These are phyloP conservation scores for Thielaviopsis euricoi DNA, from an alignment of 2,329 filamentous ascomycete species.

Conservation along the genomic window DNA sequence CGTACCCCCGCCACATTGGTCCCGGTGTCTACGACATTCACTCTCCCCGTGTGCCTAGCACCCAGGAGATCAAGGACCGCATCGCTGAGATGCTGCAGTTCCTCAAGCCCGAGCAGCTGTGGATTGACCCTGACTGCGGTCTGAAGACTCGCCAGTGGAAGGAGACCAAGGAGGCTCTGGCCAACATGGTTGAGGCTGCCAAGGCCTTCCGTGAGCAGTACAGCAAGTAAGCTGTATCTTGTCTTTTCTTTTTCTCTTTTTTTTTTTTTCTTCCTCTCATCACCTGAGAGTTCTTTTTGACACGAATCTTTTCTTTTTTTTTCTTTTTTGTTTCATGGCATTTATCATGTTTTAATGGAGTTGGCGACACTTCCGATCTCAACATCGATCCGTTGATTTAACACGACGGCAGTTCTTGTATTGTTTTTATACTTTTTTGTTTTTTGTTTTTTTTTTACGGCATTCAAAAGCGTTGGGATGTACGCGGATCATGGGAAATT, in stretches of 20 bases:
- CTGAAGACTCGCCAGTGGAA: slow-evolving; percentile 98
- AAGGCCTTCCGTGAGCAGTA: slow-evolving; percentile 92
- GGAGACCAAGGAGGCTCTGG: slow-evolving; percentile 91
- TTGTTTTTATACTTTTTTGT: slow-evolving; percentile 11
- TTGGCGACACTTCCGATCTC: slow-evolving; percentile 31
- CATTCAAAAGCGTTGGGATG: slow-evolving; percentile 11
- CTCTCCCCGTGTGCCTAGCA: slow-evolving; percentile 88
- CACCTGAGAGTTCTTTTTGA: slow-evolving; percentile 2
- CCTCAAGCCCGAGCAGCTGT: slow-evolving; percentile 96
- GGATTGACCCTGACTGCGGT: slow-evolving; percentile 99
- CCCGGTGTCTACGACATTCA: slow-evolving; percentile 99
- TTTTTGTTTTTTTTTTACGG: slow-evolving; percentile 10
- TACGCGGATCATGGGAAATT: slow-evolving; percentile 13
- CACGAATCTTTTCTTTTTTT: slow-evolving; percentile 8
- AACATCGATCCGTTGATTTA: slow-evolving; percentile 28
- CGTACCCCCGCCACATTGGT: slow-evolving; percentile 94
- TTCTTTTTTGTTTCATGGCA: slow-evolving; percentile 16
- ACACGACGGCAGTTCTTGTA: slow-evolving; percentile 11
- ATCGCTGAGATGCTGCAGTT: slow-evolving; percentile 96
- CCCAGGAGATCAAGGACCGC: slow-evolving; percentile 97
- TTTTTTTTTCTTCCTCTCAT: slow-evolving; percentile 1
- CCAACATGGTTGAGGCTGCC: slow-evolving; percentile 96
- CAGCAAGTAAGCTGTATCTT: slow-evolving; percentile 34
- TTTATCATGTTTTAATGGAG: slow-evolving; percentile 12
- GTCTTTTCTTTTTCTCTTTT: background rate